Evolutionary conservation across 2,329 filamentous ascomycete species (phyloP).

Genomic region (Incumbomyces delicatus): DNA sequence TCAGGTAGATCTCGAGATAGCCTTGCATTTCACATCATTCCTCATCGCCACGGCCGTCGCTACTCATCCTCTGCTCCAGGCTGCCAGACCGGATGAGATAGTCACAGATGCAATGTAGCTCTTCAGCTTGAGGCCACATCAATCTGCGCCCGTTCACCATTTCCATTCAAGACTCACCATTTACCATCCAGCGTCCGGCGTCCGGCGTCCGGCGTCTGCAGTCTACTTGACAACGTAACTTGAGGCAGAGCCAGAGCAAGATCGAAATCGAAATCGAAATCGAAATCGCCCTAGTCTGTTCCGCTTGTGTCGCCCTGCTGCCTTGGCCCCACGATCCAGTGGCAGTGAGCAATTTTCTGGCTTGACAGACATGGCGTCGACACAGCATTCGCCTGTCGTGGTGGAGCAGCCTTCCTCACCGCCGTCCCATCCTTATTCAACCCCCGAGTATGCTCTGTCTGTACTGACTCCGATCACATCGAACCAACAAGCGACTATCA

Average conservation of each 20-base stretch:
- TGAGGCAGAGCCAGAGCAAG: too few species aligned
- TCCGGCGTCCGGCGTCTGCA: too few species aligned
- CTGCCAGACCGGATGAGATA: background rate
- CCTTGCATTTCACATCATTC: too few species aligned
- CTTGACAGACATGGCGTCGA: slow-evolving; percentile 13
- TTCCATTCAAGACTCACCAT: too few species aligned
- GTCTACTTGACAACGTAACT: too few species aligned
- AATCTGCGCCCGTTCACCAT: background rate
- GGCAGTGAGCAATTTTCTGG: background rate
- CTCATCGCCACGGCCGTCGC: background rate
- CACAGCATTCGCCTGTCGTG: slow-evolving; percentile 16
- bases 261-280: too few species aligned
- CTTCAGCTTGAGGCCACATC: background rate
- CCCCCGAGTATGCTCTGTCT: slow-evolving; percentile 2
- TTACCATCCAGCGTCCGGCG: too few species aligned
- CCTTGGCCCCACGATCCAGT: too few species aligned
- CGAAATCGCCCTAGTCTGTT: too few species aligned
- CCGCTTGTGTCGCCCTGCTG: too few species aligned
- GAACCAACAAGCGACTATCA: background rate
- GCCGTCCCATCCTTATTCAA: slow-evolving; percentile 4
- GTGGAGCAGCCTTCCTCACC: slow-evolving; percentile 16
- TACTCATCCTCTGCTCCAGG: background rate
- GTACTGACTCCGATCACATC: slow-evolving; percentile 1
- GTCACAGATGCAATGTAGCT: background rate
- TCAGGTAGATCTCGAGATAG: too few species aligned